Evolutionary conservation across 768 basidiomycete species (phyloP).

Genomic region (Podaxis sp.): DNA sequence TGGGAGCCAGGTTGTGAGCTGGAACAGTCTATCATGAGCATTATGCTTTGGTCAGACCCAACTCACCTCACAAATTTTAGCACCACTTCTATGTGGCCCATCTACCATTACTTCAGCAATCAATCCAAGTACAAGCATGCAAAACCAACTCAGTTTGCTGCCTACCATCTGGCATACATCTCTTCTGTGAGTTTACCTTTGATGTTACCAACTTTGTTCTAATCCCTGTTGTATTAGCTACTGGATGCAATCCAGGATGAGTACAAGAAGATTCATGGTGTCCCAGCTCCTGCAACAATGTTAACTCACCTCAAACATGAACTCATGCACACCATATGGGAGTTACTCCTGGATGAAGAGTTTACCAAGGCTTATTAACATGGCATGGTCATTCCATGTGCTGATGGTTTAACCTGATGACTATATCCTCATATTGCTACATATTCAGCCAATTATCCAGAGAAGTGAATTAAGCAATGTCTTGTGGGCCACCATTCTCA

Average conservation of each 20-base stretch:
- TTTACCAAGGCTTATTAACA: slow-evolving; percentile 32
- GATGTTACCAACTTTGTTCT: too few relatives aligned
- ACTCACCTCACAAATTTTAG: slow-evolving; percentile 38
- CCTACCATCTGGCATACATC: slow-evolving; percentile 41
- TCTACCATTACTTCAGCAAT: slow-evolving; percentile 34
- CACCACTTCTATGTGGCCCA: slow-evolving; percentile 30
- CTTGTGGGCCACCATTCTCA: slow-evolving; percentile 1
- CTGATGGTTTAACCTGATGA: slow-evolving; percentile 31
- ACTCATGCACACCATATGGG: too few relatives aligned
- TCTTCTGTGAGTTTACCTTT: slow-evolving; percentile 25
- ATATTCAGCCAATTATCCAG: slow-evolving; percentile 40
- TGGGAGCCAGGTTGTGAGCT: slow-evolving; percentile 9
- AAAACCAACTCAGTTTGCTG: slow-evolving; percentile 25
- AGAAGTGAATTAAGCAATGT: slow-evolving; percentile 28
- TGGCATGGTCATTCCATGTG: slow-evolving; percentile 30
- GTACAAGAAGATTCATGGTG: too few relatives aligned
- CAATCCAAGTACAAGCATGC: slow-evolving; percentile 36
- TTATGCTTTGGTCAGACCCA: slow-evolving; percentile 34
- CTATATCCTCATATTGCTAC: slow-evolving; percentile 32
- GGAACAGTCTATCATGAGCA: slow-evolving; percentile 20
- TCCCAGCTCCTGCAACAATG: background rate
- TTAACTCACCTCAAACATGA: slow-evolving; percentile 18
- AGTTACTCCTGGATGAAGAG: too few relatives aligned
- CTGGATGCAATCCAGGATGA: too few relatives aligned
- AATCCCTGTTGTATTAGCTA: too few relatives aligned